Conservation (phyloP, 495 filamentous ascomycete genomes). For the Pyrenopolyporus hunteri region DNA sequence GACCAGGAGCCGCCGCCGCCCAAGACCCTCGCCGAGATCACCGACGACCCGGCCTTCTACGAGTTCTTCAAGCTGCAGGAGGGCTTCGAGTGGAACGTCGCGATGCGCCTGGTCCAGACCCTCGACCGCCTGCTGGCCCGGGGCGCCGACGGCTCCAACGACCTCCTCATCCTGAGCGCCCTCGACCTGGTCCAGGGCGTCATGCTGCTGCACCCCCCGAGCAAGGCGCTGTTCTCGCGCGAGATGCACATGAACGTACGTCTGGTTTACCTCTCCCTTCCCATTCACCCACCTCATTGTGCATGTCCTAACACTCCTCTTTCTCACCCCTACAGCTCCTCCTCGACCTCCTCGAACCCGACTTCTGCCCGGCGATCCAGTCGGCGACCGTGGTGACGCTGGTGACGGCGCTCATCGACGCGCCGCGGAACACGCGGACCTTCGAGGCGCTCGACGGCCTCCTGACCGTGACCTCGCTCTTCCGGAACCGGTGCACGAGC, state of each 20-base stretch:
- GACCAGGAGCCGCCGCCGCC: constrained; percentile 50
- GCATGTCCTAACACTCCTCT: not conserved
- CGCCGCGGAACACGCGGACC: constrained; percentile 82
- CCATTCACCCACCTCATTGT: not conserved
- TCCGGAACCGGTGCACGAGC: constrained; percentile 80
- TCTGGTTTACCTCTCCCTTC: not conserved
- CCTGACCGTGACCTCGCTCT: constrained; percentile 89
- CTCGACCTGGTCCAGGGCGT: constrained; percentile 90
- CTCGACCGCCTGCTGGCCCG: constrained; percentile 87
- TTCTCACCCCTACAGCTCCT: constrained; percentile 61
- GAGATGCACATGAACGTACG: constrained; percentile 92
- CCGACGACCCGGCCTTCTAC: constrained; percentile 86
- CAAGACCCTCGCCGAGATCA: constrained; percentile 72
- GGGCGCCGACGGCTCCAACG: constrained; percentile 79
- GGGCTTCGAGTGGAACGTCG: constrained; percentile 97
- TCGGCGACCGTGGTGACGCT: constrained; percentile 87
- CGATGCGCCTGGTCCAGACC: constrained; percentile 82
- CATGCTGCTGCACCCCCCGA: constrained; percentile 91
- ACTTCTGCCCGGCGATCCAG: constrained; percentile 90
- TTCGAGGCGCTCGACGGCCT: constrained; percentile 95
- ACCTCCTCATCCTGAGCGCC: constrained; percentile 85
- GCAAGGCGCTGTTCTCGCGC: constrained; percentile 82
- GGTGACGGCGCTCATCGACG: constrained; percentile 83
- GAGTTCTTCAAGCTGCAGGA: constrained; percentile 98
- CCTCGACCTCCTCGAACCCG: constrained; percentile 91